phyloP scores from a whole-genome alignment of 331 rosid species.

The Pyracantha coccinea region DNA sequence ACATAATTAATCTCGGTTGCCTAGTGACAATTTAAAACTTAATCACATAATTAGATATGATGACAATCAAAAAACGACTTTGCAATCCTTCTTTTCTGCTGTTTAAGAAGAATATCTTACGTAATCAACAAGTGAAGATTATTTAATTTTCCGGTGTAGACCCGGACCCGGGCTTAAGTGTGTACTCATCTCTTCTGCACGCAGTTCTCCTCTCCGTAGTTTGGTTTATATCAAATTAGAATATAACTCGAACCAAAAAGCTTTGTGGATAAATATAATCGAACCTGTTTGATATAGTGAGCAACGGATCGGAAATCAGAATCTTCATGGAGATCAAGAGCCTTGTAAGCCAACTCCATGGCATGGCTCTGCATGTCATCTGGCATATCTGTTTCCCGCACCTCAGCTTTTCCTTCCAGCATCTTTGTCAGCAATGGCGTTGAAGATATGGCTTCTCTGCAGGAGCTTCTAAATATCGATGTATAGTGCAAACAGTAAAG shows the following conservation, averaged over 20 bases:
- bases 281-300: conserved; percentile 51
- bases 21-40: neutral
- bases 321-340: conserved; percentile 54
- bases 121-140: neutral
- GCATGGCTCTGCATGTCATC: conserved; percentile 41
- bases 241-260: neutral
- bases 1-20: neutral
- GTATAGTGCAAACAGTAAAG: neutral
- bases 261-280: neutral
- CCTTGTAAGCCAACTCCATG: conserved; percentile 62
- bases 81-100: neutral
- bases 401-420: conserved; percentile 68
- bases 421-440: conserved; percentile 21
- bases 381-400: conserved; percentile 59
- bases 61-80: neutral
- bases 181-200: neutral
- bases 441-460: neutral
- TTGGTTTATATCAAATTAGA: neutral
- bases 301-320: conserved; percentile 58
- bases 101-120: neutral
- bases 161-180: neutral
- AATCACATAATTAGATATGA: neutral
- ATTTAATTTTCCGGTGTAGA: neutral
- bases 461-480: neutral
- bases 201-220: neutral